Evolutionary conservation across 768 basidiomycete species (phyloP).

Genomic region (Termitomyces sp.): DNA sequence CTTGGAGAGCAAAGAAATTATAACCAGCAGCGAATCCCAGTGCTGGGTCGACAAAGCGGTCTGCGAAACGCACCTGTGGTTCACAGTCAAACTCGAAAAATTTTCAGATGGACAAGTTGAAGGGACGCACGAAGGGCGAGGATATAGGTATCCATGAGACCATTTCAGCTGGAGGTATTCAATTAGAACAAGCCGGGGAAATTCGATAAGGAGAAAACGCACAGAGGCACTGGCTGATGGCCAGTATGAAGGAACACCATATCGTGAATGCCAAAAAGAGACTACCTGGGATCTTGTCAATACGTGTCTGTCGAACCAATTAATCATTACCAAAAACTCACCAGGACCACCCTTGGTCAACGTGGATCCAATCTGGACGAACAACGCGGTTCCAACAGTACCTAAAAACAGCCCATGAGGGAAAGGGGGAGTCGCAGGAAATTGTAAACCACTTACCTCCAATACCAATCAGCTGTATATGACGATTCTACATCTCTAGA

Average conservation of each 20-base stretch:
- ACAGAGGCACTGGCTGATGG: constrained; percentile 46
- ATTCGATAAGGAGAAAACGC: constrained; percentile 10
- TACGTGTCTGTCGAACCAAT: background rate
- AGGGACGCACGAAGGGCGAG: constrained; percentile 58
- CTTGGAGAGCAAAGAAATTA: constrained; percentile 57
- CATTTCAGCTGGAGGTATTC: constrained; percentile 58
- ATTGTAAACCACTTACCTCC: constrained; percentile 29
- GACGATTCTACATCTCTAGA: constrained; percentile 32
- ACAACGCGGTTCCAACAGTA: constrained; percentile 73
- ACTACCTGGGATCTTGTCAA: constrained; percentile 29
- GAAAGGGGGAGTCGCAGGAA: background rate
- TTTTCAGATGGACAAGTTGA: background rate
- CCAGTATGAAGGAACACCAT: constrained; percentile 48
- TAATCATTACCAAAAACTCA: constrained; percentile 16
- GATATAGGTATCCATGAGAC: constrained; percentile 79
- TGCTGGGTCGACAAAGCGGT: constrained; percentile 55
- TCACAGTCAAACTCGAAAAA: background rate
- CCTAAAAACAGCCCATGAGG: constrained; percentile 31
- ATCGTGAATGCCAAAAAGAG: constrained; percentile 47
- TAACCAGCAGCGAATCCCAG: constrained; percentile 52
- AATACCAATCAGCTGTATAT: constrained; percentile 51
- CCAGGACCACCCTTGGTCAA: constrained; percentile 64
- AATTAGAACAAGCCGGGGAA: background rate
- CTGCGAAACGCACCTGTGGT: constrained; percentile 53
- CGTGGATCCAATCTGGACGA: constrained; percentile 66